Base-by-base conservation (phyloP, 169 alveolate species). In the Toxoplasma gondii region DNA sequence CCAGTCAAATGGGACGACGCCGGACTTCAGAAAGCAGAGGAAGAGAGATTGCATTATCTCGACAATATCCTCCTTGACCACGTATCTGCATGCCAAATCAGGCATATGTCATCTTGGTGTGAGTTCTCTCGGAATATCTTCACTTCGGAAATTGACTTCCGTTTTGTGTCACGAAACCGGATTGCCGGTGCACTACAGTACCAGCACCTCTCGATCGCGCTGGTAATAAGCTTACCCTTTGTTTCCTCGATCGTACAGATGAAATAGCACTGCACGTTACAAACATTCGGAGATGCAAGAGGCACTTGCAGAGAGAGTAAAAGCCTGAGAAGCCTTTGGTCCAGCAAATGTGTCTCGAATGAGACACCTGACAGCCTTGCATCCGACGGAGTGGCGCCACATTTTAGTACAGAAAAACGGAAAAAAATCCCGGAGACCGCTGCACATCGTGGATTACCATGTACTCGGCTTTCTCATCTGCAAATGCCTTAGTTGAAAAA, bases 161-260 rank as follows among this genome's bases (percentile, higher is more conserved):
- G 22, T 0, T 70, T 70, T 4, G 38, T 70, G 38, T 36, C 29
- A 70, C 41, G 41, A 39, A 29, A 70, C 0, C 19, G 34, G 34
- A 29, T n/a, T 31, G 82, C 38, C 16, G 29, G 82, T 12, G 43
- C 39, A 31, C 82, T 16, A 27, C 82, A 70, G 24, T 27, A 36
- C 39, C 80, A 53, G 54, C 24, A 5, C 17, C 38, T 44, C 31
- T 53, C 58, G 45, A 34, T 53, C 45, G 49, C 74, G 43, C n/a
- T 39, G 93, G 1, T 0, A 12, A 49, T 9, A 49, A 43, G 80
- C 96, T 83, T 64, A 94, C 96, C 96, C 96, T 34, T 94, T 94
- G 69, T 91, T 88, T 27, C 94, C 96, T 58, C 93, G 41, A 90
- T 94, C 96, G 54, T 94, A 94, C 44, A 94, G 88, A 81, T 91